Evolutionary conservation across 169 alveolate species (phyloP).

Genomic region (Cystoisospora suis): DNA sequence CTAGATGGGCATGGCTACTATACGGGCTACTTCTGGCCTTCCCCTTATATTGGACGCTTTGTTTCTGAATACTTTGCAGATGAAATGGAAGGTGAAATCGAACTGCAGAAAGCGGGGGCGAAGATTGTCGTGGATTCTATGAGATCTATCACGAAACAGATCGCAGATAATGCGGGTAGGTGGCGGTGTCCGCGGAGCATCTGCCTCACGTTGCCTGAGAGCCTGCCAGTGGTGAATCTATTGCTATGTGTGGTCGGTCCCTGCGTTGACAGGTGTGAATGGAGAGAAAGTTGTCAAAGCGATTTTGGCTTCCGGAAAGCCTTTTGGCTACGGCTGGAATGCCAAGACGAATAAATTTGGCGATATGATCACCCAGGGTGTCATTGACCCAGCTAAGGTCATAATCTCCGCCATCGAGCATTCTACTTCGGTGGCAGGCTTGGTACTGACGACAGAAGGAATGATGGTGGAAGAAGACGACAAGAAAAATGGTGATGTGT

Average conservation of each 20-base stretch:
- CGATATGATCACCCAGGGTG: slow-evolving; percentile 88
- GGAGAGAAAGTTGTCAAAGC: slow-evolving; percentile 85
- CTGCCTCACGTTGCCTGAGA: too few relatives aligned
- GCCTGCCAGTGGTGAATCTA: too few relatives aligned
- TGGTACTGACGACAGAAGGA: slow-evolving; percentile 88
- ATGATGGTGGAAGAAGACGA: slow-evolving; percentile 89
- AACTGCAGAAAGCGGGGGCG: slow-evolving; percentile 87
- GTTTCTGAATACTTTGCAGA: slow-evolving; percentile 56
- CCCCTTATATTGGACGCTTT: neutral
- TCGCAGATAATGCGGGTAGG: slow-evolving; percentile 83
- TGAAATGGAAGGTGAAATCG: slow-evolving; percentile 86
- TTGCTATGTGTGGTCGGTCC: too few relatives aligned
- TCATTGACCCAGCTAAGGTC: slow-evolving; percentile 89
- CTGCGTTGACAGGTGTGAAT: slow-evolving; percentile 72
- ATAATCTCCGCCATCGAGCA: slow-evolving; percentile 84
- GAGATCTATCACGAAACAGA: slow-evolving; percentile 82
- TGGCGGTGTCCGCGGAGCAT: too few relatives aligned
- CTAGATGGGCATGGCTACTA: neutral
- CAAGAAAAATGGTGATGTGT: slow-evolving; percentile 71
- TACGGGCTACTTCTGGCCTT: too few relatives aligned
- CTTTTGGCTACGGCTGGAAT: slow-evolving; percentile 88
- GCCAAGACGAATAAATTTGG: slow-evolving; percentile 86
- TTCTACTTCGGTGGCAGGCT: slow-evolving; percentile 87
- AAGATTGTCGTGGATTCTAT: slow-evolving; percentile 82
- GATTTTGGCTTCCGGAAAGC: slow-evolving; percentile 80